Evolutionary conservation across 78 protist genomes (phyloP).

Genomic region (Dictyostelium brefeldianum): DNA sequence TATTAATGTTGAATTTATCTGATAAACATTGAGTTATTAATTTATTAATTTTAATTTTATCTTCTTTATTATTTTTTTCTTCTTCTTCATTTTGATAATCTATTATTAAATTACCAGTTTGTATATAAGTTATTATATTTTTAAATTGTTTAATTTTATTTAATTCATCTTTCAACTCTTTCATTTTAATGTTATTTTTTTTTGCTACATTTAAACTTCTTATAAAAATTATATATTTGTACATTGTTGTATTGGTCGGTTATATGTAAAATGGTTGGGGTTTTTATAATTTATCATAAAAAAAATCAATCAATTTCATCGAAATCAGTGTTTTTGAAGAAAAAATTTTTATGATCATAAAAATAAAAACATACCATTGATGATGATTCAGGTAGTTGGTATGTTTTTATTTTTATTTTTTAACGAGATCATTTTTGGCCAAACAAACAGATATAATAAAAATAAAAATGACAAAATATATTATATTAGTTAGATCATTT

Average conservation of each 20-base stretch:
- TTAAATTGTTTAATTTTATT: background rate
- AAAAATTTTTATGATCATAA: too few species aligned
- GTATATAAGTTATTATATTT: background rate
- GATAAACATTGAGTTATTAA: background rate
- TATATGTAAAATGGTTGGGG: too few species aligned
- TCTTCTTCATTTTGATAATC: background rate
- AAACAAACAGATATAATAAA: too few species aligned
- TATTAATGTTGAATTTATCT: background rate
- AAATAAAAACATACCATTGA: too few species aligned
- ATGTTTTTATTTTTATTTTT: too few species aligned
- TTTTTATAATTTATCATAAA: too few species aligned
- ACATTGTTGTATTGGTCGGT: too few species aligned
- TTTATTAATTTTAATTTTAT: background rate
- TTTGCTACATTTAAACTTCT: background rate
- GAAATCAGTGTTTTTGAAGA: too few species aligned
- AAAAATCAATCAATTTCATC: too few species aligned
- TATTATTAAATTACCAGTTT: slow-evolving; percentile 10
- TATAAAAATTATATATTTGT: background rate
- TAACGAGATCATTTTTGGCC: too few species aligned
- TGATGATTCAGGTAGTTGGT: too few species aligned
- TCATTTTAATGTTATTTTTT: slow-evolving; percentile 20
- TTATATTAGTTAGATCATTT: background rate
- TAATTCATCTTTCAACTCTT: background rate
- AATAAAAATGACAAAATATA: background rate
- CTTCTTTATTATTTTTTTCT: too few species aligned